These are phyloP conservation scores for Nannochloropsis gaditana DNA, from an alignment of 108 stramenopile genomes.

Conservation along the genomic window DNA sequence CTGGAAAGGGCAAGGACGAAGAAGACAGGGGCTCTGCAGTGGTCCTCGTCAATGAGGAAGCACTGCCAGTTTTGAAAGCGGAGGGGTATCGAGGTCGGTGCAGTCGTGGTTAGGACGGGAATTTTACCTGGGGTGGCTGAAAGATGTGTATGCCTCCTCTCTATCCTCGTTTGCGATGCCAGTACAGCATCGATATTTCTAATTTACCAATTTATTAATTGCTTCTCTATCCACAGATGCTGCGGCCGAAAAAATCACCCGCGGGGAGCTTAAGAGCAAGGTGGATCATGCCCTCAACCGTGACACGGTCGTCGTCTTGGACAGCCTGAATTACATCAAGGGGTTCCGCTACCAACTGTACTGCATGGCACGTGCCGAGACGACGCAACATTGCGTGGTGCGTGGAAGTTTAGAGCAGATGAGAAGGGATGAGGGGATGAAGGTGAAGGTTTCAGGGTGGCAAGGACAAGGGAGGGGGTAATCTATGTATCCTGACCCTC, in stretches of 20 bases:
- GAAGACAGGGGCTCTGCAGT: slow-evolving; percentile 35
- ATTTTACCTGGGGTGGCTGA: no score
- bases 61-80: slow-evolving; percentile 60
- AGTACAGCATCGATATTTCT: no score
- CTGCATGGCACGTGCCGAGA: slow-evolving; percentile 71
- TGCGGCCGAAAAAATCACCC: slow-evolving; percentile 64
- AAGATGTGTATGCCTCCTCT: no score
- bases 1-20: not conserved
- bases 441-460: not conserved
- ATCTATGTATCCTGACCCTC: no score
- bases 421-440: not conserved
- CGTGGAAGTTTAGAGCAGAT: slow-evolving; percentile 48
- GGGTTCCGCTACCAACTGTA: slow-evolving; percentile 79
- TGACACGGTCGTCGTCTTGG: slow-evolving; percentile 65
- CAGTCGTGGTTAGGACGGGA: no score
- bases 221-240: slow-evolving; percentile 40
- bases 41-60: slow-evolving; percentile 60
- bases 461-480: no score
- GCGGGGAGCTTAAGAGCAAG: slow-evolving; percentile 65
- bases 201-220: not conserved
- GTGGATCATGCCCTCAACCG: slow-evolving; percentile 56
- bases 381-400: slow-evolving; percentile 66
- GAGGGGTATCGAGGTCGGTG: slow-evolving; percentile 58
- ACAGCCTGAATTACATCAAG: slow-evolving; percentile 82
- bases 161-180: no score